Conservation (phyloP, 2,329 filamentous ascomycete species). For the Harringtonia aguacate region DNA sequence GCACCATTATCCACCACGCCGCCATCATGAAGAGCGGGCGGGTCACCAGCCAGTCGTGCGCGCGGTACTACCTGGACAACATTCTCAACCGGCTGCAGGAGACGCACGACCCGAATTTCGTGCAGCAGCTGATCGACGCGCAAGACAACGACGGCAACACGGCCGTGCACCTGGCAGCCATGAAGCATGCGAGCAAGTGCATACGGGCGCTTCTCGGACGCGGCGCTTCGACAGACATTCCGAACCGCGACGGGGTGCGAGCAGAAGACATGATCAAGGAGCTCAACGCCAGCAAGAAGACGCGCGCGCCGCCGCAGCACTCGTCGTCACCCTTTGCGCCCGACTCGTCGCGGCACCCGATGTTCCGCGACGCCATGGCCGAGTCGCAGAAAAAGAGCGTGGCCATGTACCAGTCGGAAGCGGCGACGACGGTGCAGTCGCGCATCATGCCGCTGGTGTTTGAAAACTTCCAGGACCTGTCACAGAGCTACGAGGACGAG, state of each 20-base stretch:
- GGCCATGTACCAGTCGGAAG: conserved; percentile 45
- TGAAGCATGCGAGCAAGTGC: conserved; percentile 80
- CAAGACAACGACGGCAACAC: conserved; percentile 87
- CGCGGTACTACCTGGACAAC: conserved; percentile 86
- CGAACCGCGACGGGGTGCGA: conserved; percentile 70
- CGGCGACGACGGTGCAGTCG: conserved; percentile 57
- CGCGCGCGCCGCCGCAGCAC: conserved; percentile 54
- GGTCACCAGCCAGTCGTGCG: conserved; percentile 73
- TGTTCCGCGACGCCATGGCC: conserved; percentile 38
- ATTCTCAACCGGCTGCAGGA: conserved; percentile 81
- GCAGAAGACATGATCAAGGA: conserved; percentile 76
- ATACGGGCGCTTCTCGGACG: conserved; percentile 70
- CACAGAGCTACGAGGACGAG: conserved; percentile 63
- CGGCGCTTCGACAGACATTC: conserved; percentile 72
- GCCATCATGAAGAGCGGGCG: conserved; percentile 78
- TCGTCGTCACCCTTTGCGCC: conserved; percentile 65
- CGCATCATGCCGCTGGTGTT: conserved; percentile 59
- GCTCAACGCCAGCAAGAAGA: conserved; percentile 57
- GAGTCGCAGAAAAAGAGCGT: conserved; percentile 31
- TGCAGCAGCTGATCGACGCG: conserved; percentile 69
- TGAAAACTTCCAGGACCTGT: conserved; percentile 62
- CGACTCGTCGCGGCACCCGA: conserved; percentile 46
- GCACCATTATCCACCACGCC: conserved; percentile 90
- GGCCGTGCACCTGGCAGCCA: conserved; percentile 62
- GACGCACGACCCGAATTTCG: conserved; percentile 60